A percentile compares a stretch with the other conserved stretches of the same genome.
phyloP scores from a whole-genome alignment of 805 yeast species.

The Ogataea glucozyma region DNA sequence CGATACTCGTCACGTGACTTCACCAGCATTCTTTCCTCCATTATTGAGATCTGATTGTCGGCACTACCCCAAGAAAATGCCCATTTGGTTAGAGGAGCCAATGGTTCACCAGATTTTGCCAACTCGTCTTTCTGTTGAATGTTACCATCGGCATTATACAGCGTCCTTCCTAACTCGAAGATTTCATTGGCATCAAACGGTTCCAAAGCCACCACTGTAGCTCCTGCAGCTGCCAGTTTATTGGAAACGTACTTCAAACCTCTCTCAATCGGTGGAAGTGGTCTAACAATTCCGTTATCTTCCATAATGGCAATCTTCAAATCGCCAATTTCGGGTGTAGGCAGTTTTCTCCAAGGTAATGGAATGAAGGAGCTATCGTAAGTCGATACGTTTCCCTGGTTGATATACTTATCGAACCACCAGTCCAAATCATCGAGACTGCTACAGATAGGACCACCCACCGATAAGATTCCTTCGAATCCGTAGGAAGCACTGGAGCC shows the following conservation, averaged over 20 bases:
- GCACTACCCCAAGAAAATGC: slow-evolving; percentile 52
- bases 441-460: slow-evolving; percentile 8
- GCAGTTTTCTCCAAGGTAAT: slow-evolving; percentile 42
- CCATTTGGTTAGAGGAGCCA: slow-evolving; percentile 53
- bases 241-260: slow-evolving; percentile 47
- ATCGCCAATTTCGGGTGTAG: slow-evolving; percentile 30
- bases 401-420: slow-evolving; percentile 43
- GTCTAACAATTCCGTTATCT: slow-evolving; percentile 57
- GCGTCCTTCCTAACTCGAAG: slow-evolving; percentile 49
- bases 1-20: slow-evolving; percentile 49
- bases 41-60: slow-evolving; percentile 38
- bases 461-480: slow-evolving; percentile 18
- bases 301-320: slow-evolving; percentile 53
- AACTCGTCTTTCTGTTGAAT: slow-evolving; percentile 45
- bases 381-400: slow-evolving; percentile 54
- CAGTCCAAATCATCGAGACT: slow-evolving; percentile 9
- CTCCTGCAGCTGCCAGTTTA: slow-evolving; percentile 51
- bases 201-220: slow-evolving; percentile 45
- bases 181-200: slow-evolving; percentile 55
- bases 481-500: slow-evolving; percentile 40
- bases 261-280: slow-evolving; percentile 56
- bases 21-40: slow-evolving; percentile 50
- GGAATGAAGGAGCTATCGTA: slow-evolving; percentile 28
- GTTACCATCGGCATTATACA: slow-evolving; percentile 63
- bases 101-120: slow-evolving; percentile 59